Evolutionary conservation across 805 yeast species (phyloP), one percentile per base, ranked within the genome.

Genomic region (Suhomyces sp.): DNA sequence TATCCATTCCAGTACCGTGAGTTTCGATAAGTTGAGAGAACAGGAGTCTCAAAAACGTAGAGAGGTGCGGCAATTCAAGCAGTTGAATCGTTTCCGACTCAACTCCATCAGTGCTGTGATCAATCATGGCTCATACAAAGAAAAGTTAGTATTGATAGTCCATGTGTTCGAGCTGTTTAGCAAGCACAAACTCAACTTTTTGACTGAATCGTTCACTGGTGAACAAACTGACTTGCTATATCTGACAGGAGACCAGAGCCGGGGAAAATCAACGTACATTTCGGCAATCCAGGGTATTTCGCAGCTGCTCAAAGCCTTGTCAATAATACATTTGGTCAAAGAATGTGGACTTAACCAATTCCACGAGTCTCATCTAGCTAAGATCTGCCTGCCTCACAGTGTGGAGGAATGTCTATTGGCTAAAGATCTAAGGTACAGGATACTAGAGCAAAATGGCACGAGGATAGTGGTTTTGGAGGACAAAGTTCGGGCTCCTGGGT

Each of bases 71-170:
- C 33, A 46, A 31, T 43, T 47, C 6, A 47, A 48, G 45, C 43
- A 35, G 54, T 44, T 45, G 48, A 55, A 43, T 44, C 48, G 44
- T 13, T 44, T 49, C 43, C 43, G 20, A 46, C 45, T 53, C 31
- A 47, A 50, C 29, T 63, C 61, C 1, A 44, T 66, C 17, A 58
- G 70, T 24, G 54, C 66, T 1, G 57, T 68, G 10, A 40, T 69
- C 1, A 37, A 48, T 7, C 40, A 60, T 43, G 74, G 75, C 0
- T 53, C 70, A 1, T 70, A 70, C 49, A 68, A 66, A 41, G 71
- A 67, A 51, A 70, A 67, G 50, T 54, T 63, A 8, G 51, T 47
- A 7, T 49, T 59, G 41, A 54, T 66, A 19, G 55, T 63, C 9
- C 41, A 60, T 15, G 56, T 66, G 31, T 56, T 60, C 43, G 60